Base-by-base conservation (phyloP, 2,329 filamentous ascomycete species). In the Colletotrichum spaethianum region DNA sequence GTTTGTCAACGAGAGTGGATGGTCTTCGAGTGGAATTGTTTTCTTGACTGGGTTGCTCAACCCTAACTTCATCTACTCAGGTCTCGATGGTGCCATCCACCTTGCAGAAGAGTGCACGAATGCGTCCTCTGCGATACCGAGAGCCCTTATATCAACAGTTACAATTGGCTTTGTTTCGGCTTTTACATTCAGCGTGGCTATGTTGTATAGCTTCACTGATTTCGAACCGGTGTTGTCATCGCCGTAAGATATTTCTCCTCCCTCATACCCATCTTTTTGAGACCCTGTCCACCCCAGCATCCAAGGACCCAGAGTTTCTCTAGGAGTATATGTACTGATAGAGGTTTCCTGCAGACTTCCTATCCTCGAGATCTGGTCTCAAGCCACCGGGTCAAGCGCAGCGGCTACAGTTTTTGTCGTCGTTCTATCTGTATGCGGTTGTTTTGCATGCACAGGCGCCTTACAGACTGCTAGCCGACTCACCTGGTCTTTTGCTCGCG, bases 41-140 rank as follows among this genome's bases (percentile, higher is more conserved):
- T 84, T 83, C 60, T 75, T 84, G 7, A 84, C 80, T 0, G 83
- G 83, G 0, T 76, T 85, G 7, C 75, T 82, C 16, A 81, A 80
- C 33, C 78, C 81, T 0, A 81, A 80, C 31, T 83, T 80, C 70
- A 81, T 82, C 65, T 83, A 80, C 74, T 79, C 78, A 8, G 81
- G 82, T 0, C 71, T 82, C 2, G 81, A 84, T 60, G 79, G 78
- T 0, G 79, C 80, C 16, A 76, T 83, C 18, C 82, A 83, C 73
- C 74, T 84, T 48, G 80, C 81, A 1, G 82, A 84, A 71, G 82
- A 83, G 56, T 79, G 79, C 33, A 78, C 75, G 0, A 71, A 78
- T 56, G 75, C 82, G 4, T 76, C 76, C 11, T 76, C 67, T 1
- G 76, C 76, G 3, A 78, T 83, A 3, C 82, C 81, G 0, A 75